Conservation (phyloP, 2,329 filamentous ascomycete species). For the Anthostomella pinea region DNA sequence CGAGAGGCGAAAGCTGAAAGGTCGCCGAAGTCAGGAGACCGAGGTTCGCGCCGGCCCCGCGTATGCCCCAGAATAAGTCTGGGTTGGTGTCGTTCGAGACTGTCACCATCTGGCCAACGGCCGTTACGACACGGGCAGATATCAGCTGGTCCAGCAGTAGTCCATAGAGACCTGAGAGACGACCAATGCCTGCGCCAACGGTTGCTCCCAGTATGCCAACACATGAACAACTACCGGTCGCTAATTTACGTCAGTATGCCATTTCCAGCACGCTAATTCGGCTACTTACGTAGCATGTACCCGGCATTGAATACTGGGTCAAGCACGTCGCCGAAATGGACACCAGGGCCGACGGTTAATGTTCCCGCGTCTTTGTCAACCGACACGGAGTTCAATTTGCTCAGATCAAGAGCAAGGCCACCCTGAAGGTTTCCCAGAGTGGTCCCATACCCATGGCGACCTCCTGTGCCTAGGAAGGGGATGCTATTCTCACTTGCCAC, state of each 20-base stretch:
- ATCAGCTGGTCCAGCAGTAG: constrained; percentile 26
- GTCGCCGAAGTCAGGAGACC: constrained; percentile 16
- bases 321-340: constrained; percentile 2
- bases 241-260: neutral
- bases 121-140: constrained; percentile 24
- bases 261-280: neutral
- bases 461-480: constrained; percentile 34
- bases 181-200: constrained; percentile 22
- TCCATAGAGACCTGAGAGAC: constrained; percentile 16
- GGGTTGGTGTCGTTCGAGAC: constrained; percentile 12
- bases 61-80: constrained; percentile 27
- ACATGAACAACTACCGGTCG: constrained; percentile 9
- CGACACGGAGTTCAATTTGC: constrained; percentile 23
- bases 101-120: constrained; percentile 18
- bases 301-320: constrained; percentile 14
- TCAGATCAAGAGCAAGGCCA: constrained; percentile 33
- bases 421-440: constrained; percentile 23
- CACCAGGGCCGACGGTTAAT: constrained; percentile 10
- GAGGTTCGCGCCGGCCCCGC: constrained; percentile 27
- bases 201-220: constrained; percentile 15
- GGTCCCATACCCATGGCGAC: constrained; percentile 32
- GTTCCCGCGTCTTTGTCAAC: constrained; percentile 21
- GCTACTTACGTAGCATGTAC: constrained; percentile 12
- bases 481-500: no score
- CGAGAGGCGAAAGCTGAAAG: constrained; percentile 1